Conservation (phyloP, 2,329 filamentous ascomycete species). For the Fusarium concolor region DNA sequence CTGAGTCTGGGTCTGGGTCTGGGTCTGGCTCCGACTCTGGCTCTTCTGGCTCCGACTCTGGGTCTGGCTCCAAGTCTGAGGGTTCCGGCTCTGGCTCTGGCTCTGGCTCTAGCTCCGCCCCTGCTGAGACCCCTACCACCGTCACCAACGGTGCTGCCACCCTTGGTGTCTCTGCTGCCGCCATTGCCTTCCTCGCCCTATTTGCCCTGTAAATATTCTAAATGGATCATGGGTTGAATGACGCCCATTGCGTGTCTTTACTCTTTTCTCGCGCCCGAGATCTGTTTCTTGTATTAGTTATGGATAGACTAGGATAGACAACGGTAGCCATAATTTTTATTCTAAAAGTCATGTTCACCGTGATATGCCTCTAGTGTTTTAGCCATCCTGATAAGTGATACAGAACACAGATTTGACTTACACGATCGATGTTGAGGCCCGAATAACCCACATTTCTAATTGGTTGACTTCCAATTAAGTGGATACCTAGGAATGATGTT, state of each 20-base stretch:
- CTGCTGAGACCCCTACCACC: conserved; percentile 35
- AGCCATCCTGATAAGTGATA: too few relatives aligned
- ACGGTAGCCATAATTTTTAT: conserved; percentile 36
- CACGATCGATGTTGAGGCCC: not conserved
- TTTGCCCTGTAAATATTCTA: conserved; percentile 43
- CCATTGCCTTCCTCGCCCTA: conserved; percentile 37
- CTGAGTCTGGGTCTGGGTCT: not conserved
- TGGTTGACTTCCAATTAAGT: not conserved
- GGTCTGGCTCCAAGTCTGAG: conserved; percentile 13
- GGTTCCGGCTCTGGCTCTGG: not conserved
- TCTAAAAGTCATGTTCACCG: not conserved
- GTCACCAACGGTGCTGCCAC: conserved; percentile 30
- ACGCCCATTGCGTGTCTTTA: conserved; percentile 44
- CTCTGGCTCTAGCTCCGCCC: conserved; percentile 26
- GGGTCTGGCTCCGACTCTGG: conserved; percentile 18
- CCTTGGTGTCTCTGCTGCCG: conserved; percentile 35
- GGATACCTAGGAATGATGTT: not conserved
- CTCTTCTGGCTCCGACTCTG: conserved; percentile 18
- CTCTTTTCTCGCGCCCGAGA: conserved; percentile 41
- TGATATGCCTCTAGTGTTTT: too few relatives aligned
- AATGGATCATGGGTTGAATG: conserved; percentile 42
- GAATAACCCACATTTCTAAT: not conserved
- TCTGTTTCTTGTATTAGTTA: conserved; percentile 46
- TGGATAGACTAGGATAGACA: conserved; percentile 48
- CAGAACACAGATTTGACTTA: too few relatives aligned